Conservation (phyloP, 2,329 filamentous ascomycete genomes). For the Colletotrichum orbiculare region DNA sequence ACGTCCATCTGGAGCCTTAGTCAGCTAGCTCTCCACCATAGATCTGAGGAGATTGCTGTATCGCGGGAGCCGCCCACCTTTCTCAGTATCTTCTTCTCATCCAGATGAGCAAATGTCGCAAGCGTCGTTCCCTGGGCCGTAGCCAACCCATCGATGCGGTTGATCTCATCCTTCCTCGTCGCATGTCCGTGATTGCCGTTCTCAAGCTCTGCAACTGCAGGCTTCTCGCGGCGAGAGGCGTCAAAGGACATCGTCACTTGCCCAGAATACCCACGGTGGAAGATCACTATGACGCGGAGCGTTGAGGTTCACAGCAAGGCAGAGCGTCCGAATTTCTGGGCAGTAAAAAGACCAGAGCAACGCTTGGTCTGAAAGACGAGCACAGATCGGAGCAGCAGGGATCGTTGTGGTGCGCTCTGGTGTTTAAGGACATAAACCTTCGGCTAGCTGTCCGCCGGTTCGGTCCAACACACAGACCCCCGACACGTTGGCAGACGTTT, state of each 20-base stretch:
- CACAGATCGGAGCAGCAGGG: too few relatives aligned
- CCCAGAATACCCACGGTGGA: background rate
- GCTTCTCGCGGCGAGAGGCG: slow-evolving; percentile 20
- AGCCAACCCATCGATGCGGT: slow-evolving; percentile 12
- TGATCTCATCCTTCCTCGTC: slow-evolving; percentile 16
- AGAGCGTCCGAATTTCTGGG: too few relatives aligned
- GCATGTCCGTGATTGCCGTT: slow-evolving; percentile 4
- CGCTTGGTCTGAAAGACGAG: background rate
- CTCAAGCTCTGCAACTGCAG: slow-evolving; percentile 27
- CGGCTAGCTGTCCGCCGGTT: slow-evolving; percentile 15
- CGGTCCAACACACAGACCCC: slow-evolving; percentile 2
- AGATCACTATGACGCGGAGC: background rate
- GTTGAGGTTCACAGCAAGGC: too few relatives aligned
- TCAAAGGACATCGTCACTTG: background rate
- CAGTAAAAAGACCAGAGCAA: background rate
- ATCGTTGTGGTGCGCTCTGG: too few relatives aligned
- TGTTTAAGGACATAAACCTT: slow-evolving; percentile 17
- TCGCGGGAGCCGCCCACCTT: slow-evolving; percentile 52
- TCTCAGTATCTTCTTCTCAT: slow-evolving; percentile 68
- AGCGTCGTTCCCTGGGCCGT: slow-evolving; percentile 16
- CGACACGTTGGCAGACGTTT: slow-evolving; percentile 7
- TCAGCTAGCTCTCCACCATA: background rate
- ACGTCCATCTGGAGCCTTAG: slow-evolving; percentile 56
- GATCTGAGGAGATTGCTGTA: background rate
- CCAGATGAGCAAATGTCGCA: slow-evolving; percentile 50